Evolutionary conservation across 306 rosid genomes (phyloP).

Genomic region (Malus sieversii): DNA sequence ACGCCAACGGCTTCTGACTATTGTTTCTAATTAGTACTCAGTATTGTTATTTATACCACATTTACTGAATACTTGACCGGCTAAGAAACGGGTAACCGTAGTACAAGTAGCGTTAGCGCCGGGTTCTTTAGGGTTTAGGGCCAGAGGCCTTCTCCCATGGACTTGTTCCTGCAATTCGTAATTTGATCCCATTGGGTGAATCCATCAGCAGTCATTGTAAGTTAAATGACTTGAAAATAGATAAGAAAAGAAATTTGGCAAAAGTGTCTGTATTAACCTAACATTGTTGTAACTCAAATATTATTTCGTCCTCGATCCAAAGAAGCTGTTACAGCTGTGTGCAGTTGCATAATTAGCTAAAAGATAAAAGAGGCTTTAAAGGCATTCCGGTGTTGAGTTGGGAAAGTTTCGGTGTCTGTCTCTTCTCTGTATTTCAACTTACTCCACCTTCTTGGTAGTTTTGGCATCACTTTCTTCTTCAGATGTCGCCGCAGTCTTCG

Average conservation of each 20-base stretch:
- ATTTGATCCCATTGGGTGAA: background rate
- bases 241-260: background rate
- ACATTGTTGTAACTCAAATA: constrained; percentile 13
- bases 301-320: constrained; percentile 32
- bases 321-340: constrained; percentile 39
- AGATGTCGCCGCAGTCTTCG: constrained; percentile 44
- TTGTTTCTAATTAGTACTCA: too few species aligned
- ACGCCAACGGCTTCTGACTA: too few species aligned
- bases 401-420: constrained; percentile 5
- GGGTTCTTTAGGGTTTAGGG: too few species aligned
- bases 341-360: constrained; percentile 39
- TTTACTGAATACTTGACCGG: too few species aligned
- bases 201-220: background rate
- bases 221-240: background rate
- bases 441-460: constrained; percentile 63
- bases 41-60: too few species aligned
- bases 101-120: too few species aligned
- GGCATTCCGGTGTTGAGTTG: constrained; percentile 16
- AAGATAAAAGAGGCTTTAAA: constrained; percentile 16
- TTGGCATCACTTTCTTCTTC: constrained; percentile 43
- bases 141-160: too few species aligned
- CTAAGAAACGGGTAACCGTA: too few species aligned
- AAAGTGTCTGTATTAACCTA: constrained; percentile 1
- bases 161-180: too few species aligned
- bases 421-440: constrained; percentile 16